Evolutionary conservation across 352 stramenopile genomes (phyloP).

Genomic region (Globisporangium nodosum): DNA sequence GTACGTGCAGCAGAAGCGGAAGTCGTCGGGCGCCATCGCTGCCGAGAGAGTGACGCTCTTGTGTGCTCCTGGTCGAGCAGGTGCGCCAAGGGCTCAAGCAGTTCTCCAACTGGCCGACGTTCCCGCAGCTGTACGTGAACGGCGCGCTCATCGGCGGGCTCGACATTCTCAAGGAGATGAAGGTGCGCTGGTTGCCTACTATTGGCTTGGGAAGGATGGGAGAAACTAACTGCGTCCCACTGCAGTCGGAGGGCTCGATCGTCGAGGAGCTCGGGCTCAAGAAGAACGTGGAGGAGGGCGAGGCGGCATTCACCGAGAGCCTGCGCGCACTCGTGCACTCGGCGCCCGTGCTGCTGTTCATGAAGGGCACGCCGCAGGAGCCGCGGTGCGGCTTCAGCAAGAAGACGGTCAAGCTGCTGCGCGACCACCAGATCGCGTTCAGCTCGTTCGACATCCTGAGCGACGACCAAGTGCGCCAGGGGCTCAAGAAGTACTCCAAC

Average conservation of each 20-base stretch:
- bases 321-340: constrained; percentile 81
- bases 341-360: constrained; percentile 93
- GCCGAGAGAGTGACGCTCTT: background rate
- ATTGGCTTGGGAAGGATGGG: no score
- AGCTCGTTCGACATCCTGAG: constrained; percentile 94
- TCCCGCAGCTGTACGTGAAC: constrained; percentile 98
- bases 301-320: constrained; percentile 80
- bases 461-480: constrained; percentile 93
- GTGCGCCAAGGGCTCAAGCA: constrained; percentile 96
- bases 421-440: constrained; percentile 88
- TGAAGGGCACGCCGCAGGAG: constrained; percentile 90
- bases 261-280: constrained; percentile 70
- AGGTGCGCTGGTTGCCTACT: constrained; percentile 23
- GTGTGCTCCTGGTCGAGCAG: constrained; percentile 17
- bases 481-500: constrained; percentile 94
- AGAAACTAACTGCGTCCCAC: background rate
- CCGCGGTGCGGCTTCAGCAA: constrained; percentile 94
- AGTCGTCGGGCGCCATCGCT: no score
- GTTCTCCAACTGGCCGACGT: constrained; percentile 98
- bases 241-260: constrained; percentile 54
- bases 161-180: constrained; percentile 97
- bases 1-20: constrained; percentile 11
- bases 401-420: constrained; percentile 89
- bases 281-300: constrained; percentile 69
- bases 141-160: constrained; percentile 95